These are phyloP conservation scores for Monosporozyma siamensis DNA, from an alignment of 805 yeast genomes.

Conservation along the genomic window DNA sequence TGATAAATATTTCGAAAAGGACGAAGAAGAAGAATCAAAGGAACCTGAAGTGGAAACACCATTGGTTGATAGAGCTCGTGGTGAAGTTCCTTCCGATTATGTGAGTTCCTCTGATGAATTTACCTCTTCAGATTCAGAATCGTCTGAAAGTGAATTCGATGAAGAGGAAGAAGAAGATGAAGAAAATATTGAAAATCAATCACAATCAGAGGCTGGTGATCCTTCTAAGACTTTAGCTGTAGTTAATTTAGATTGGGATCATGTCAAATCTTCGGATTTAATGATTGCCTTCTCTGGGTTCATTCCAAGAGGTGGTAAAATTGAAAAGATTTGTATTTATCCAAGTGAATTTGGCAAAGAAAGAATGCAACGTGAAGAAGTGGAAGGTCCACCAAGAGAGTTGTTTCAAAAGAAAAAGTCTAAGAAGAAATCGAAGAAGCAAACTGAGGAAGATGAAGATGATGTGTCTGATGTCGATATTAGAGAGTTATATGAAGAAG, in stretches of 20 bases:
- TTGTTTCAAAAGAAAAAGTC: slow-evolving; percentile 47
- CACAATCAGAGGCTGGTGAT: slow-evolving; percentile 75
- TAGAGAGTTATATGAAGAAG: slow-evolving; percentile 68
- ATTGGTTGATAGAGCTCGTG: slow-evolving; percentile 52
- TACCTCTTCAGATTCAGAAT: slow-evolving; percentile 39
- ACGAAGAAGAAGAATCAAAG: slow-evolving; percentile 20
- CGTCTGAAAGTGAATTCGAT: slow-evolving; percentile 35
- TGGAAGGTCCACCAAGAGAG: slow-evolving; percentile 88
- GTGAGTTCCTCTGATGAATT: slow-evolving; percentile 37
- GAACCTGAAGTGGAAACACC: slow-evolving; percentile 13
- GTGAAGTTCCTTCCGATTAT: slow-evolving; percentile 42
- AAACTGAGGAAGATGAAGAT: slow-evolving; percentile 32
- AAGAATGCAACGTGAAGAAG: slow-evolving; percentile 79
- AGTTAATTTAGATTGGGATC: slow-evolving; percentile 96
- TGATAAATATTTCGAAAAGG: slow-evolving; percentile 56
- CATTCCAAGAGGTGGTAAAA: slow-evolving; percentile 65
- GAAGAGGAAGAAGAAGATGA: slow-evolving; percentile 51
- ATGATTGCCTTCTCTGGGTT: slow-evolving; percentile 84
- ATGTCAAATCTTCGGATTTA: slow-evolving; percentile 75
- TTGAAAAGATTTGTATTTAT: slow-evolving; percentile 58
- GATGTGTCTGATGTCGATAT: slow-evolving; percentile 51
- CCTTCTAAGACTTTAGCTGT: slow-evolving; percentile 78
- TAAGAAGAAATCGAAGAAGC: slow-evolving; percentile 7
- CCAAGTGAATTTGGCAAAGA: slow-evolving; percentile 93
- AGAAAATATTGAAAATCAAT: slow-evolving; percentile 19